Conservation (phyloP, 176 grass and related monocot genomes). For the Ensete glaucum region DNA sequence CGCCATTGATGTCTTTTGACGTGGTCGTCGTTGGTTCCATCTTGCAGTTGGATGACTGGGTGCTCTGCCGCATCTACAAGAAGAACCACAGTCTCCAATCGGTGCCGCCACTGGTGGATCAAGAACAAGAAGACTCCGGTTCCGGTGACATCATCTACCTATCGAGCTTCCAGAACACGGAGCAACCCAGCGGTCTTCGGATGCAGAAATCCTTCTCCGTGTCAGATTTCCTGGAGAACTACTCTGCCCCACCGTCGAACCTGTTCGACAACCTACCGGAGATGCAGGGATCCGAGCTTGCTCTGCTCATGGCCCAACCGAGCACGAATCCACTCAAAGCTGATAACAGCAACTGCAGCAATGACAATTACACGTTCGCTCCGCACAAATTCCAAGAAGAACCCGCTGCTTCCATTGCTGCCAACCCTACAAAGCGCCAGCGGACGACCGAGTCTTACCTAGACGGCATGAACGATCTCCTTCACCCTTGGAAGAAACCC, state of each 20-base stretch:
- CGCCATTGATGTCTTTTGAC: not conserved
- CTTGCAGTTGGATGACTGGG: constrained; percentile 85
- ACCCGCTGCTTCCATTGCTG: constrained; percentile 8
- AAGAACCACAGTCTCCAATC: constrained; percentile 43
- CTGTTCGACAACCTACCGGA: constrained; percentile 32
- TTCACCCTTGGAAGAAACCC: no score
- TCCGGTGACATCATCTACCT: constrained; percentile 29
- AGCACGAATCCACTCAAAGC: constrained; percentile 11
- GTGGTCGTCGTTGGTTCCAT: not conserved
- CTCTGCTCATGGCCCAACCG: constrained; percentile 1
- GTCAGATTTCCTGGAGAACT: constrained; percentile 29
- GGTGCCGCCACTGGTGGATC: constrained; percentile 41
- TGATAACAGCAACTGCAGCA: constrained; percentile 12
- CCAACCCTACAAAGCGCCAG: constrained; percentile 22
- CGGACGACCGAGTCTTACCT: constrained; percentile 7
- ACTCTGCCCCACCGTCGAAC: constrained; percentile 16
- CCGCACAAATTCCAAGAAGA: not conserved
- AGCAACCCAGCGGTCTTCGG: not conserved
- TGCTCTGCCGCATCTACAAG: constrained; percentile 97
- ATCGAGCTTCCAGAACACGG: not conserved
- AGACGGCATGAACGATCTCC: no score
- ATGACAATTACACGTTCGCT: not conserved
- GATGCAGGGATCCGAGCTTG: constrained; percentile 14
- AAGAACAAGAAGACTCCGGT: constrained; percentile 50
- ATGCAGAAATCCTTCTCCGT: constrained; percentile 28